Evolutionary conservation across 129 eudicot species (phyloP).

Genomic region (Flaveria bidentis): DNA sequence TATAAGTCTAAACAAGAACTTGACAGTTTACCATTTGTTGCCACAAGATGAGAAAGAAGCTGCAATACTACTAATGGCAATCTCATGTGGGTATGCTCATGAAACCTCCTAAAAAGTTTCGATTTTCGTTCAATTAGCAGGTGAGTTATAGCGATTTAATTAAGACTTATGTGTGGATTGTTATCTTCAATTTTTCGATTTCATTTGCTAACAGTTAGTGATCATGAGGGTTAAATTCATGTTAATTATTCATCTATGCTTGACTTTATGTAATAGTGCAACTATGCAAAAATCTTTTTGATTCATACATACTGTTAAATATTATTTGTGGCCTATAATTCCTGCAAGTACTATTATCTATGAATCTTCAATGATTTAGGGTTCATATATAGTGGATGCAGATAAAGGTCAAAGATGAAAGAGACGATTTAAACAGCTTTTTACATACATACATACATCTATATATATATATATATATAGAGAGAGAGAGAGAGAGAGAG

Average conservation of each 20-base stretch:
- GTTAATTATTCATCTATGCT: conserved; percentile 27
- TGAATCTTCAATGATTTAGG: conserved; percentile 9
- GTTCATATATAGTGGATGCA: neutral
- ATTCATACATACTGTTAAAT: neutral
- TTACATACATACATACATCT: too few species aligned
- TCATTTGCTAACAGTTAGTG: conserved; percentile 22
- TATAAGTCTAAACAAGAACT: conserved; percentile 39
- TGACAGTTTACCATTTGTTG: conserved; percentile 29
- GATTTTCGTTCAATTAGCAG: neutral
- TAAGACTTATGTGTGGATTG: conserved; percentile 22
- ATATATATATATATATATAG: neutral
- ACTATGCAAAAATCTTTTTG: conserved; percentile 10
- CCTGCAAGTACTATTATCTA: neutral
- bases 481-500: conserved; percentile 21
- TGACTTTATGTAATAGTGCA: neutral
- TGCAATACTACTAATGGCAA: conserved; percentile 61
- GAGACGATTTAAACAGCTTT: conserved; percentile 19
- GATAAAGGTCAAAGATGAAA: conserved; percentile 20
- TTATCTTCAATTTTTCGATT: conserved; percentile 21
- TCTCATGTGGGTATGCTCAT: conserved; percentile 58
- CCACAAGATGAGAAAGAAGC: conserved; percentile 64
- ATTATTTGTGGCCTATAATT: neutral
- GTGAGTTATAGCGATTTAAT: conserved; percentile 28
- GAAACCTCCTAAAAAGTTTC: conserved; percentile 3
- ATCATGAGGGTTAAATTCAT: conserved; percentile 19